Evolutionary conservation across 2,329 filamentous ascomycete species (phyloP).

Genomic region (Sporothrix inflata): DNA sequence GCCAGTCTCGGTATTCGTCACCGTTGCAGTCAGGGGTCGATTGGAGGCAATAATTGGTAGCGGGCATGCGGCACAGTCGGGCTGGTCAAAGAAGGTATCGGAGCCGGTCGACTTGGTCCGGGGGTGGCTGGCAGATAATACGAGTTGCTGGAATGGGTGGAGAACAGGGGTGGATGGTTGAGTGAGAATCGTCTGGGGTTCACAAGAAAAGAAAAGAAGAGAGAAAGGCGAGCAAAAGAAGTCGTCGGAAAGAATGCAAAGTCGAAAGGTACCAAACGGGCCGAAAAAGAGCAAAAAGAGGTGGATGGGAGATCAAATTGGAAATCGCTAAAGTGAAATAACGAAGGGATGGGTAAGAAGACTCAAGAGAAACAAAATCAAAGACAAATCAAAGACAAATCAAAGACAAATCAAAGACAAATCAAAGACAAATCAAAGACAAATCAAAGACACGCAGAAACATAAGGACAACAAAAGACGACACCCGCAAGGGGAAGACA

Average conservation of each 20-base stretch:
- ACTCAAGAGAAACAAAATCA: background rate
- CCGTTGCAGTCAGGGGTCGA: background rate
- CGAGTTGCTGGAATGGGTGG: background rate
- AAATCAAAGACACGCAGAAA: background rate
- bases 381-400: background rate
- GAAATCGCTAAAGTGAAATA: background rate
- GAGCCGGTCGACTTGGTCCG: background rate
- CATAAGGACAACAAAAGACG: background rate
- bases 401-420: background rate
- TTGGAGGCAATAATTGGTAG: background rate
- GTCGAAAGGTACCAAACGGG: no score
- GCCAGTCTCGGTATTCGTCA: background rate
- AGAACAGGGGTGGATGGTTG: no score
- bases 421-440: background rate
- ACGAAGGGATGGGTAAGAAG: background rate
- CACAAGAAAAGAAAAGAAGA: no score
- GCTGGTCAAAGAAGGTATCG: background rate
- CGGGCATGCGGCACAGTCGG: background rate
- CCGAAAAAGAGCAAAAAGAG: no score
- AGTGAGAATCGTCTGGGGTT: no score
- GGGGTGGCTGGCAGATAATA: background rate
- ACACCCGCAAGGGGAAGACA: background rate
- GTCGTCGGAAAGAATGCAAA: no score
- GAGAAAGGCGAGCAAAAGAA: no score
- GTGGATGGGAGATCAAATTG: background rate